Evolutionary conservation across 2,329 filamentous ascomycete species (phyloP), one percentile per base, ranked within the genome.

Genomic region (Apiospora koreana): DNA sequence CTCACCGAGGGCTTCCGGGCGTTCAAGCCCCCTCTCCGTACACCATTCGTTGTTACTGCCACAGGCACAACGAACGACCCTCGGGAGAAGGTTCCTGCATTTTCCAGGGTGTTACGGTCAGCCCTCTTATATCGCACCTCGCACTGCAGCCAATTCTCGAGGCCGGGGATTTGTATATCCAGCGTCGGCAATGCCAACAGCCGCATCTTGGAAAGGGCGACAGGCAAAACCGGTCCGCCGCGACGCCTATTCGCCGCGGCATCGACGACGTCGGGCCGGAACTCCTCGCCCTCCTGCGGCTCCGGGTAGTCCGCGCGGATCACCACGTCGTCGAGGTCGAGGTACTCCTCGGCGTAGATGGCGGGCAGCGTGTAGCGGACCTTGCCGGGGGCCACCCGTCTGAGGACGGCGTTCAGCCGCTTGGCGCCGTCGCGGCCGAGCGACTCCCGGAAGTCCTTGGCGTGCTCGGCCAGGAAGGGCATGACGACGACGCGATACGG

Each of bases 131-230:
- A 89, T 68, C 86, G 79, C 2, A 85, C 78, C 72, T 88, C 83
- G 69, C 83, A 88, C 67, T 80, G 76, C 9, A 89, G 74, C 85
- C 85, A 87, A 38, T 84, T 74, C 58, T 85, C 81, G 28, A 87
- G 71, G 0, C 83, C 81, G 0, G 86, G 86, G 9, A 87, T 71
- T 1, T 82, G 77, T 5, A 88, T 76, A 0, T 83, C 85, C 58
- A 90, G 76, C 28, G 86, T 87, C 3, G 88, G 87, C 71, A 90
- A 80, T 31, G 86, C 87, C 16, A 90, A 72, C 69, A 90, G 76
- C 50, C 81, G 83, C 74, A 82, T 73, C 25, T 78, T 78, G 10
- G 74, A 72, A 6, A 42, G 25, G 35, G 76, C 75, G 4, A 68
- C 23, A 14, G 21, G 75, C 72, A 28, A 72, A 71, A 21, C 23